Evolutionary conservation across 768 basidiomycete species (phyloP), one percentile per base, ranked within the genome.

Genomic region (Stropharia rugosoannulata): DNA sequence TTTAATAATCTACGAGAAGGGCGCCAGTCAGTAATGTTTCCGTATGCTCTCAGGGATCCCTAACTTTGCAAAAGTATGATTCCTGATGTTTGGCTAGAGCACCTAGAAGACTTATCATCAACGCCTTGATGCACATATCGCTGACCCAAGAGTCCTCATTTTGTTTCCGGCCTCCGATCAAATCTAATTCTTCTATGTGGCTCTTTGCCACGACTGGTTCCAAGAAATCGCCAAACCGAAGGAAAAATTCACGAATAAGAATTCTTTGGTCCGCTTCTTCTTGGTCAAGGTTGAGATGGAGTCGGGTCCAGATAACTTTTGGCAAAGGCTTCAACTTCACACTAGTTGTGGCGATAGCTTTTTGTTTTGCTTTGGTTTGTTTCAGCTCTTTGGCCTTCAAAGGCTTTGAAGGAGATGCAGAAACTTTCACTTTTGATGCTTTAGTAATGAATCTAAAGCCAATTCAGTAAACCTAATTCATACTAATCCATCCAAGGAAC

Each of bases 221-320:
- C 60, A 86, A 67, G 13, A 82, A 53, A 27, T 75, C 72, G 1
- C 75, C 73, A 59, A 92, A 92, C 35, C 90, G 79, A 45, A 88
- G 64, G 10, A 82, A 65, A 65, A 91, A 93, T 68, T 93, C 90
- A 54, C 90, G 83, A 41, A 92, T 85, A 60, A 82, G 74, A 45
- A 92, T 80, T 9, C 90, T 84, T 25, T 79, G 75, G 58, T 87
- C 78, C 1, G 79, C 82, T 39, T 82, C 80, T 0, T 73, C 63
- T 38, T 73, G 70, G 5, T 74, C 69, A 12, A 87, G 70, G 29
- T 59, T 62, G 11, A 76, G 73, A 1, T 73, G 73, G 5, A 89
- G 65, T 5, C 66, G 62, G 4, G 72, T 79, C 90, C 90, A 92
- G 45, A 70, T 69, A 39, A 85, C 71, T 54, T 70, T 57, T 5